Evolutionary conservation across 2,329 filamentous ascomycete genomes (phyloP).

Genomic region (Xylaria sp.): DNA sequence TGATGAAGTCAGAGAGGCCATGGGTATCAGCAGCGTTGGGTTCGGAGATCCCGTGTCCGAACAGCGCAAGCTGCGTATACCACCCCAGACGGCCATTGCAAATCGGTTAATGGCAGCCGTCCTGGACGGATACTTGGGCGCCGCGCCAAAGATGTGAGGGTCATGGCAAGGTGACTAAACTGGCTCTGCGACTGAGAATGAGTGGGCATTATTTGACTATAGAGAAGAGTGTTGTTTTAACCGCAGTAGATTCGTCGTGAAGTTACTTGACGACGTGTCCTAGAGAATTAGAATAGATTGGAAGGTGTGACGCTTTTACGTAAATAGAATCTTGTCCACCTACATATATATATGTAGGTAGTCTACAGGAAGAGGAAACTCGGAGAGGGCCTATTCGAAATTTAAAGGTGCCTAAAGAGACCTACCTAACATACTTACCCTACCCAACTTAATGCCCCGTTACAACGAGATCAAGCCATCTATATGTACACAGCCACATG

Average conservation of each 20-base stretch:
- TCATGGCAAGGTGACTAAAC: background rate
- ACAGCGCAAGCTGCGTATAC: conserved; percentile 81
- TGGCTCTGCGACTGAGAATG: background rate
- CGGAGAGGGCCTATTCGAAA: too few species aligned
- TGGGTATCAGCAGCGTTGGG: conserved; percentile 70
- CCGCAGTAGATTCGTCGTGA: background rate
- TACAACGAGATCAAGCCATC: background rate
- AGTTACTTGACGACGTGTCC: background rate
- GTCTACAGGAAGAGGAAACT: too few species aligned
- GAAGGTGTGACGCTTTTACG: background rate
- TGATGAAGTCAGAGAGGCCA: conserved; percentile 81
- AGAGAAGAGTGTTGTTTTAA: background rate
- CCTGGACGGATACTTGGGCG: conserved; percentile 35
- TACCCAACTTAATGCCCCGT: background rate
- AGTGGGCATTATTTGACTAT: conserved; percentile 5
- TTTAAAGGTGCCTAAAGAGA: background rate
- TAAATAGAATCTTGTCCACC: background rate
- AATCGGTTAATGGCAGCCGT: conserved; percentile 87
- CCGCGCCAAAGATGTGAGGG: conserved; percentile 35
- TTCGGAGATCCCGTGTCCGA: conserved; percentile 71
- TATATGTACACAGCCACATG: conserved; percentile 1
- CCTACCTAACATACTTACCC: background rate
- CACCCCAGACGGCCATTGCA: conserved; percentile 89
- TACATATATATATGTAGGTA: background rate
- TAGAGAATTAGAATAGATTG: conserved; percentile 1